These are phyloP conservation scores for Akanthomyces dipterigenus DNA, from an alignment of 2,329 filamentous ascomycete genomes.

Conservation along the genomic window DNA sequence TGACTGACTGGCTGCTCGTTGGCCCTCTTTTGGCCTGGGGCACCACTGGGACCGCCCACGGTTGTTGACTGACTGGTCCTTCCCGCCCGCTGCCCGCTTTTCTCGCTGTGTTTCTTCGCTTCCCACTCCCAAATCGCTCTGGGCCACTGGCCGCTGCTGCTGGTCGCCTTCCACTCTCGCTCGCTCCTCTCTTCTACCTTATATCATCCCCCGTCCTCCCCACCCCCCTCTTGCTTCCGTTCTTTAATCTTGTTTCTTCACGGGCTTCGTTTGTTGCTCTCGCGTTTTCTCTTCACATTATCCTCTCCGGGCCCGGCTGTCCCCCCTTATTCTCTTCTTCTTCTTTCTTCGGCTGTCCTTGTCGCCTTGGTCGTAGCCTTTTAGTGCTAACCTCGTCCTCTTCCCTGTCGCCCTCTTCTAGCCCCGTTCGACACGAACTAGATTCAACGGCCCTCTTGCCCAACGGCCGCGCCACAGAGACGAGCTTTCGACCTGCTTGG, in stretches of 20 bases:
- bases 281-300: conserved; percentile 6
- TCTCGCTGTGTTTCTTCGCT: neutral
- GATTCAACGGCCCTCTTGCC: neutral
- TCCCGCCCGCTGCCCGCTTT: neutral
- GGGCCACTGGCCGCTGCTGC: neutral
- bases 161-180: neutral
- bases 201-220: conserved; percentile 20
- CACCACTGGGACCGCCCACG: too few relatives aligned
- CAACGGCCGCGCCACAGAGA: neutral
- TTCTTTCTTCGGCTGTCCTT: conserved; percentile 18
- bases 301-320: conserved; percentile 20
- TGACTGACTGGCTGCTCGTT: too few relatives aligned
- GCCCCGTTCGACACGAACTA: conserved; percentile 10
- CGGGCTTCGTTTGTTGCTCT: conserved; percentile 12
- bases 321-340: conserved; percentile 24
- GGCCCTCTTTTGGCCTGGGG: too few relatives aligned
- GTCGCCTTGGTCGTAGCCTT: conserved; percentile 8
- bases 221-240: conserved; percentile 16
- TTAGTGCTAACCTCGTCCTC: conserved; percentile 18
- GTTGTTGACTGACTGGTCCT: neutral
- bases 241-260: conserved; percentile 15
- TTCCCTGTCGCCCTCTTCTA: conserved; percentile 16
- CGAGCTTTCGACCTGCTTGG: neutral
- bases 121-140: neutral
- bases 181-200: conserved; percentile 13